A percentile compares a stretch with the other conserved stretches of the same genome.
Conservation (phyloP, 371 early-diverging fungal genomes). For the Mucor mucedo region DNA sequence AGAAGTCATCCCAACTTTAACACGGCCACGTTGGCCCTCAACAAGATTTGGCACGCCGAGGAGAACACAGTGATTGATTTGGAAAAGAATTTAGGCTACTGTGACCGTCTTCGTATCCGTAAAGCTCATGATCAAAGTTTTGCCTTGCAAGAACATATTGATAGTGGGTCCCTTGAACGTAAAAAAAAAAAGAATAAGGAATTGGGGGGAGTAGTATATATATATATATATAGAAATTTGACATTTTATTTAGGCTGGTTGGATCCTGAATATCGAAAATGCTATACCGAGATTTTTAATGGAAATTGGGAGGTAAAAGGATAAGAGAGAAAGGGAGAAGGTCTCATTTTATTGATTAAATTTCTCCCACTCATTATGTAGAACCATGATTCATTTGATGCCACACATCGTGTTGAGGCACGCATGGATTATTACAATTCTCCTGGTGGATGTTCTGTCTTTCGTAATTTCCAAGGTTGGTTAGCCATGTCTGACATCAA, state of each 20-base stretch:
- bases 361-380: background rate
- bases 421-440: constrained; percentile 44
- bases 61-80: constrained; percentile 35
- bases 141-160: constrained; percentile 42
- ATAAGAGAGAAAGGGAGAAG: background rate
- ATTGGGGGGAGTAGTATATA: too few species aligned
- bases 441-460: constrained; percentile 47
- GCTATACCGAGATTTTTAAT: constrained; percentile 27
- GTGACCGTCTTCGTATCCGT: constrained; percentile 48
- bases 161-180: constrained; percentile 46
- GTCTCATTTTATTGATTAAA: too few species aligned
- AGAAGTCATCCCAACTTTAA: constrained; percentile 40
- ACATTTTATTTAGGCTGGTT: constrained; percentile 22
- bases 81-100: constrained; percentile 40
- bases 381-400: constrained; percentile 46
- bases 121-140: constrained; percentile 38
- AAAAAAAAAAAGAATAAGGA: background rate
- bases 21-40: constrained; percentile 35
- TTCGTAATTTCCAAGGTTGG: constrained; percentile 53
- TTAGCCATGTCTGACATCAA: constrained; percentile 41
- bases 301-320: constrained; percentile 33
- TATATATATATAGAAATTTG: background rate
- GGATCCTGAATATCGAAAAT: constrained; percentile 33
- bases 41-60: constrained; percentile 39
- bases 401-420: constrained; percentile 47